A percentile compares a stretch with the other conserved stretches of the same genome.
These are phyloP conservation scores for Sugiyamaella neomexicana DNA, from an alignment of 1,139 yeast genomes.

Conservation along the genomic window DNA sequence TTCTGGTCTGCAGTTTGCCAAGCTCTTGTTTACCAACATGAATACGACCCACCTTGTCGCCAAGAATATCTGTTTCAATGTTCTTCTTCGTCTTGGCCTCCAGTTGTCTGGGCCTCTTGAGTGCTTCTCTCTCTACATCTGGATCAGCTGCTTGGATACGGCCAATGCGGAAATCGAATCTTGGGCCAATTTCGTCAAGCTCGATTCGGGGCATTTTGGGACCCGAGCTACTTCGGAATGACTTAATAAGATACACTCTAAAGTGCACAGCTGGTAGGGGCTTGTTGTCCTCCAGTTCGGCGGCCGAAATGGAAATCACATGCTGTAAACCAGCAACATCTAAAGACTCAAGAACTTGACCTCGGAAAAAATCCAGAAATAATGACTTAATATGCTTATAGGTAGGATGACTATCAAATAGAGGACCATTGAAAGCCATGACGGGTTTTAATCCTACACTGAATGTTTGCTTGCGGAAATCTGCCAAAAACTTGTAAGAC, in stretches of 20 bases:
- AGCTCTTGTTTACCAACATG: conserved; percentile 97
- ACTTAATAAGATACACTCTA: conserved; percentile 84
- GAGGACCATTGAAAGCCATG: conserved; percentile 91
- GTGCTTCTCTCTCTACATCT: conserved; percentile 89
- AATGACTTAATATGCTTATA: conserved; percentile 83
- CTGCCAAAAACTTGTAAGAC: conserved; percentile 68
- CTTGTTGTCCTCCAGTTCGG: conserved; percentile 58
- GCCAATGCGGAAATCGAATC: conserved; percentile 90
- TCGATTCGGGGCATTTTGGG: conserved; percentile 94
- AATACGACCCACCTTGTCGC: conserved; percentile 95
- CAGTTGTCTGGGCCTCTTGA: conserved; percentile 76
- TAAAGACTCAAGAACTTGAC: conserved; percentile 74
- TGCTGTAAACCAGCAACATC: conserved; percentile 96
- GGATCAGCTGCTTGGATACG: conserved; percentile 82
- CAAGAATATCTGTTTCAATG: conserved; percentile 81
- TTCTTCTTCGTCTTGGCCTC: conserved; percentile 87
- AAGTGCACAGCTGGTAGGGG: conserved; percentile 78
- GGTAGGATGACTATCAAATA: conserved; percentile 85
- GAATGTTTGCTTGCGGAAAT: conserved; percentile 74
- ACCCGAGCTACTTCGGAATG: conserved; percentile 64
- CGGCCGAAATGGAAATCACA: conserved; percentile 79
- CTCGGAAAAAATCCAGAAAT: conserved; percentile 88
- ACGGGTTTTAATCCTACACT: conserved; percentile 90
- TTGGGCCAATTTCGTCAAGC: conserved; percentile 92
- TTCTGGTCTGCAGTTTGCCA: conserved; percentile 86